Evolutionary conservation across 352 stramenopile genomes (phyloP).

Genomic region (Phytophthora pistaciae): DNA sequence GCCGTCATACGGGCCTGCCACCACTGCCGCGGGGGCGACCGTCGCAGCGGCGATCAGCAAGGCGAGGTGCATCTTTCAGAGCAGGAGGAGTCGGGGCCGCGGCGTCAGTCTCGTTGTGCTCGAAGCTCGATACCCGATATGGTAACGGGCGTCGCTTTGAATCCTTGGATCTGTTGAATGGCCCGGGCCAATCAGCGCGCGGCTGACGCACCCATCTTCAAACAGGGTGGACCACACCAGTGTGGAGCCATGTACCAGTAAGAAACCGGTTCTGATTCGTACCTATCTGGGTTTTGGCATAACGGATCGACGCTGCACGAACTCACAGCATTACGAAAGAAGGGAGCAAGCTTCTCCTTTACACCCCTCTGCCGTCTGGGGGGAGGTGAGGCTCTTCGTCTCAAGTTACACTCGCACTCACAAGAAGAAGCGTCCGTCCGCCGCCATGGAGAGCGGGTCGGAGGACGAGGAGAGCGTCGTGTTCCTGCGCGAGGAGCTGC

Average conservation of each 20-base stretch:
- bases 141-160: conserved; percentile 24
- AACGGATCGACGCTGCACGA: not conserved
- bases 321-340: not conserved
- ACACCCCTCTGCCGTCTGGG: conserved; percentile 17
- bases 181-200: conserved; percentile 17
- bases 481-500: conserved; percentile 57
- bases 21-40: conserved; percentile 10
- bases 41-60: conserved; percentile 31
- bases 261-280: conserved; percentile 2
- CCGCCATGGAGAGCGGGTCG: conserved; percentile 41
- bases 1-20: conserved; percentile 65
- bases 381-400: conserved; percentile 12
- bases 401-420: not conserved
- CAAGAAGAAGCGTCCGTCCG: not conserved
- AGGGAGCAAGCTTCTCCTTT: conserved; percentile 24
- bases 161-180: conserved; percentile 19
- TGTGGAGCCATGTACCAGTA: not conserved
- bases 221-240: not conserved
- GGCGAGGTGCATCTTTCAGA: conserved; percentile 36
- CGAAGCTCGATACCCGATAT: not conserved
- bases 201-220: conserved; percentile 9
- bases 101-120: conserved; percentile 14
- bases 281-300: conserved; percentile 1
- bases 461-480: conserved; percentile 43
- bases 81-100: not conserved